Evolutionary conservation across 441 rosid species (phyloP).

Genomic region (Populus hybrid): DNA sequence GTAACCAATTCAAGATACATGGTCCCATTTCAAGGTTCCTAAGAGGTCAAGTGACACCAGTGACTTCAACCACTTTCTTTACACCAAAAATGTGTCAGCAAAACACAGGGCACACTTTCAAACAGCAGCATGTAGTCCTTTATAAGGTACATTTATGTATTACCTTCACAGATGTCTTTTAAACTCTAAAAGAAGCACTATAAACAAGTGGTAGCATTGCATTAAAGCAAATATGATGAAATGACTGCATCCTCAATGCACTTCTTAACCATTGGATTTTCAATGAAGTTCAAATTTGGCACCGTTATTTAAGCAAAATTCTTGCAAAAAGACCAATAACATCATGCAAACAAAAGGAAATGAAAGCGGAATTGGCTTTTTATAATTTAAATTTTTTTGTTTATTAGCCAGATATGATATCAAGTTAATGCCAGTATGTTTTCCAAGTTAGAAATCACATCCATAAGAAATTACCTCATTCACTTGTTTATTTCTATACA

Average conservation of each 20-base stretch:
- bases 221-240: not conserved
- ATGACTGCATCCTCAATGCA: not conserved
- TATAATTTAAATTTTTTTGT: too few species aligned
- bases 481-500: slow-evolving; percentile 66
- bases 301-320: not conserved
- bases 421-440: not conserved
- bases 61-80: not conserved
- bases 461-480: slow-evolving; percentile 54
- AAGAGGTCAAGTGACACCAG: not conserved
- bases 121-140: not conserved
- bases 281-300: not conserved
- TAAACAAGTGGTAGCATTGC: not conserved
- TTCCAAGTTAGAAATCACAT: slow-evolving; percentile 6
- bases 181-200: not conserved
- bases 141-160: not conserved
- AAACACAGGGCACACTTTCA: not conserved
- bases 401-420: not conserved
- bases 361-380: not conserved
- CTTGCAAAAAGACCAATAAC: not conserved
- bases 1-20: not conserved
- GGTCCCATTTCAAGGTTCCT: not conserved
- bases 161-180: not conserved
- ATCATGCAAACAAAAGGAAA: not conserved
- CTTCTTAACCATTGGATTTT: slow-evolving; percentile 1
- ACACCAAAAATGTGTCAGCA: not conserved